These are phyloP conservation scores for Annulohypoxylon stygium DNA, from an alignment of 495 filamentous ascomycete genomes.

Conservation along the genomic window DNA sequence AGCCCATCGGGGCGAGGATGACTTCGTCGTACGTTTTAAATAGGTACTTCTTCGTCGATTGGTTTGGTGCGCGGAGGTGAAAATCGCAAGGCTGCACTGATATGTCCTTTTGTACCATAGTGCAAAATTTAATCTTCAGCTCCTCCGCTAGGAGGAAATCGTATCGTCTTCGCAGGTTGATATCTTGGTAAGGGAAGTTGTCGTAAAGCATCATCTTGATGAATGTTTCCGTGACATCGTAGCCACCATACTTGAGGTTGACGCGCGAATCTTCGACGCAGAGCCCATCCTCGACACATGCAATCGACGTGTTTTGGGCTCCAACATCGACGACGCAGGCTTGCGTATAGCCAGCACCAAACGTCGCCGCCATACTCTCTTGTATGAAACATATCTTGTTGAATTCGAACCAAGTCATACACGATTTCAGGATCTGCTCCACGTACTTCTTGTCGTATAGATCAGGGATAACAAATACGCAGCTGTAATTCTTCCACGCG, in stretches of 20 bases:
- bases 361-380: slow-evolving; percentile 92
- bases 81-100: slow-evolving; percentile 86
- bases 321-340: slow-evolving; percentile 97
- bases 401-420: slow-evolving; percentile 90
- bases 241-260: slow-evolving; percentile 93
- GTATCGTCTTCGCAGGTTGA: slow-evolving; percentile 89
- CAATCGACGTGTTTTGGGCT: slow-evolving; percentile 97
- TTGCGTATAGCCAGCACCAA: slow-evolving; percentile 93
- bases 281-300: slow-evolving; percentile 97
- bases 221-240: slow-evolving; percentile 93
- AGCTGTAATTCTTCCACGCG: slow-evolving; percentile 90
- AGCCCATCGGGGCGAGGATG: slow-evolving; percentile 88
- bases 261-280: slow-evolving; percentile 89
- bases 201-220: slow-evolving; percentile 97
- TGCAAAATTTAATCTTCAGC: slow-evolving; percentile 89
- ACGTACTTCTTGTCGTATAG: slow-evolving; percentile 95
- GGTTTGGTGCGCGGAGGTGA: slow-evolving; percentile 86
- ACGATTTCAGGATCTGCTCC: slow-evolving; percentile 81
- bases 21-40: slow-evolving; percentile 98
- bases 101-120: slow-evolving; percentile 85
- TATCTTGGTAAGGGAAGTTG: slow-evolving; percentile 92
- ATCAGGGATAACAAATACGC: slow-evolving; percentile 94
- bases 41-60: slow-evolving; percentile 88
- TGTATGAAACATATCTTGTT: slow-evolving; percentile 91
- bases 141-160: slow-evolving; percentile 96